phyloP scores from a whole-genome alignment of 257 asterid genomes.

The Sherardia arvensis region DNA sequence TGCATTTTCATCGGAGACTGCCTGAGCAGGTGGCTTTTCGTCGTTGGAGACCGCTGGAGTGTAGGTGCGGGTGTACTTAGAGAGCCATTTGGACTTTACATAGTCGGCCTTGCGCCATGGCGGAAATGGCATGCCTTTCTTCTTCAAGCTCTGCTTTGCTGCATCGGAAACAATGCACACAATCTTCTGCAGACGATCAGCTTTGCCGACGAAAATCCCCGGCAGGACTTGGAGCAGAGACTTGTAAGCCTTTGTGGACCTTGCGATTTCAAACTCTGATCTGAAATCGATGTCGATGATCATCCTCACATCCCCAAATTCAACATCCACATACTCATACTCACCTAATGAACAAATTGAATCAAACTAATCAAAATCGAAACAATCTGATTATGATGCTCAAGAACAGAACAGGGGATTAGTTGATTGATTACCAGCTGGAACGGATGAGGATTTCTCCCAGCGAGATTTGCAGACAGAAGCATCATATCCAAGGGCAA shows the following conservation, averaged over 20 bases:
- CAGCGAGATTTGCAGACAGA: slow-evolving; percentile 83
- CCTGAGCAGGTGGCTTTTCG: too few relatives aligned
- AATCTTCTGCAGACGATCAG: slow-evolving; percentile 68
- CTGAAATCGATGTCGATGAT: slow-evolving; percentile 75
- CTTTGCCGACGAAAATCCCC: slow-evolving; percentile 55
- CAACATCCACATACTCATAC: slow-evolving; percentile 72
- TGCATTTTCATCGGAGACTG: too few relatives aligned
- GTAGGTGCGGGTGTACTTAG: slow-evolving; percentile 39
- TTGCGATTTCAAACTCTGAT: slow-evolving; percentile 86
- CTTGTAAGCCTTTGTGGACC: slow-evolving; percentile 67
- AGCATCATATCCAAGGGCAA: slow-evolving; percentile 65
- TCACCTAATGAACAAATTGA: slow-evolving; percentile 38
- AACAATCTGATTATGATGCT: background rate
- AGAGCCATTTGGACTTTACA: slow-evolving; percentile 79
- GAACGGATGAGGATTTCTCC: slow-evolving; percentile 51
- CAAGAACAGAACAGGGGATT: background rate
- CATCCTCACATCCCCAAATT: slow-evolving; percentile 43
- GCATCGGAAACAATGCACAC: slow-evolving; percentile 54
- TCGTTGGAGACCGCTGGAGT: background rate
- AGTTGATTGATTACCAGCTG: slow-evolving; percentile 41
- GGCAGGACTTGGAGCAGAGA: slow-evolving; percentile 58
- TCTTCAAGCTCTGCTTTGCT: slow-evolving; percentile 70
- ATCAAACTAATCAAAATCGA: background rate
- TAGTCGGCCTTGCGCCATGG: slow-evolving; percentile 87
- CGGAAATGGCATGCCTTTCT: slow-evolving; percentile 82